phyloP scores from a whole-genome alignment of 176 grass and related monocot species.

The Cymbopogon citratus region DNA sequence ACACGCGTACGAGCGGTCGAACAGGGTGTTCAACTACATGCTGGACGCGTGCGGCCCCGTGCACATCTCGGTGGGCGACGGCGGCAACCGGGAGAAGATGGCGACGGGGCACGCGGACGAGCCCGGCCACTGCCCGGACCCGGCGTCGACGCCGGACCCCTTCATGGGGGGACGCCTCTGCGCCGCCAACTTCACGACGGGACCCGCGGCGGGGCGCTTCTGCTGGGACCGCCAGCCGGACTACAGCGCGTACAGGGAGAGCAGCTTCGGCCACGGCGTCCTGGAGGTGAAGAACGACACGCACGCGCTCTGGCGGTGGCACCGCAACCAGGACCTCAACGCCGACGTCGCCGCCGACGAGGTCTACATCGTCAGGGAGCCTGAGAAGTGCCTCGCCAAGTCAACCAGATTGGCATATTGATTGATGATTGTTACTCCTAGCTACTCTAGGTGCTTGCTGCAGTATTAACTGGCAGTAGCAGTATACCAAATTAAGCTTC shows the following conservation, averaged over 20 bases:
- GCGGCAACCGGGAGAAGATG: conserved; percentile 80
- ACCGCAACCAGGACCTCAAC: conserved; percentile 63
- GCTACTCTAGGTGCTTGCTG: background rate
- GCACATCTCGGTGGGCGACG: conserved; percentile 60
- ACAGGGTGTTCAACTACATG: conserved; percentile 72
- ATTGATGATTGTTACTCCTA: background rate
- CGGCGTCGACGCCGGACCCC: conserved; percentile 32
- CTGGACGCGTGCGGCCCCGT: conserved; percentile 64
- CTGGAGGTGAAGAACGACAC: conserved; percentile 89
- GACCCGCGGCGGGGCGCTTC: conserved; percentile 61
- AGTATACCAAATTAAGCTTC: background rate
- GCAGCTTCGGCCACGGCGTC: conserved; percentile 85
- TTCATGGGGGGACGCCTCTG: conserved; percentile 51
- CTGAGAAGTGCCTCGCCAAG: conserved; percentile 34
- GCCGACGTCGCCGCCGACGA: conserved; percentile 38
- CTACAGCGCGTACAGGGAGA: conserved; percentile 70
- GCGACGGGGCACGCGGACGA: conserved; percentile 67
- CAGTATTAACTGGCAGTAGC: background rate
- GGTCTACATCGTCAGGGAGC: conserved; percentile 73
- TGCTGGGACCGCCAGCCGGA: conserved; percentile 84
- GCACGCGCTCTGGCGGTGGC: conserved; percentile 83
- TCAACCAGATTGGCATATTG: background rate
- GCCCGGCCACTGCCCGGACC: conserved; percentile 50
- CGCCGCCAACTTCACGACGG: conserved; percentile 64
- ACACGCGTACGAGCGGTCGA: conserved; percentile 85